Percentiles rank a stretch among this genome's conserved stretches.
phyloP scores from a whole-genome alignment of 2,329 filamentous ascomycete species.

The Diaporthe humulicola region DNA sequence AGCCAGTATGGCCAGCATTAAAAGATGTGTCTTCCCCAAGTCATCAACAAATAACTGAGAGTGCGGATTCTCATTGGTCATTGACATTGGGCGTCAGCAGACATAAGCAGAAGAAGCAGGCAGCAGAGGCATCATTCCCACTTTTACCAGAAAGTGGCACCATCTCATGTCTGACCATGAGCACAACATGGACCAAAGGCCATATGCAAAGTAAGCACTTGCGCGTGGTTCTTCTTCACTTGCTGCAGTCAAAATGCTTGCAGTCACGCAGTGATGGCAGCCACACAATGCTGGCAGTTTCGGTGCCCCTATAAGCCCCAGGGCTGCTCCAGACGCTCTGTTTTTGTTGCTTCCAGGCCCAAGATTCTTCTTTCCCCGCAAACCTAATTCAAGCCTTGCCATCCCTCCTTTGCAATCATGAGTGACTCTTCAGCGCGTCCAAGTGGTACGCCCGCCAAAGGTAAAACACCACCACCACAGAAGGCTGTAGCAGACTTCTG shows the following conservation, averaged over 20 bases:
- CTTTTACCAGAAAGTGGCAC: not conserved
- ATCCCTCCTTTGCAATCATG: not conserved
- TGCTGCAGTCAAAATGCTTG: not conserved
- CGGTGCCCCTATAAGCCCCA: not conserved
- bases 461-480: not conserved
- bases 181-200: not conserved
- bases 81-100: not conserved
- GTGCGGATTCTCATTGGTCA: not conserved
- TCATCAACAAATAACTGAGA: not conserved
- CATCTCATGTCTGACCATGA: not conserved
- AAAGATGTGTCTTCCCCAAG: not conserved
- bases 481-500: constrained; percentile 52
- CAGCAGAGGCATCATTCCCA: not conserved
- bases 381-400: not conserved
- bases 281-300: not conserved
- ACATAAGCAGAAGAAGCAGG: not conserved
- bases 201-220: not conserved
- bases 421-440: not conserved
- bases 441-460: not conserved
- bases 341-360: not conserved
- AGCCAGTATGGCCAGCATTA: not conserved
- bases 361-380: not conserved
- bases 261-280: not conserved
- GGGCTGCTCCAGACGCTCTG: not conserved
- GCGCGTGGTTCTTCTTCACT: not conserved